Evolutionary conservation across 306 rosid species (phyloP).

Genomic region (Prunus mume): DNA sequence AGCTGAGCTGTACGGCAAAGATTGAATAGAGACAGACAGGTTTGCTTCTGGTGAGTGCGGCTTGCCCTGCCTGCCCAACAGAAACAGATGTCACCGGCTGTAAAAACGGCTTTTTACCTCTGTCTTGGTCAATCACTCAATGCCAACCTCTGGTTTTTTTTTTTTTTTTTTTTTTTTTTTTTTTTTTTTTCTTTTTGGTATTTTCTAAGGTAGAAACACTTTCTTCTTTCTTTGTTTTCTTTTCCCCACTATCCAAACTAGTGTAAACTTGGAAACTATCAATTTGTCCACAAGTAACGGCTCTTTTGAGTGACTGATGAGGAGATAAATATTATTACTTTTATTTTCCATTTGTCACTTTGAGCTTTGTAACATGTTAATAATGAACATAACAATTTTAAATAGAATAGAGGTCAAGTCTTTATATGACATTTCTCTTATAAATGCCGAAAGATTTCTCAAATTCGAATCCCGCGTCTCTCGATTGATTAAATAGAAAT

Average conservation of each 20-base stretch:
- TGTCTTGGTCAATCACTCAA: background rate
- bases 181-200: background rate
- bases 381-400: no score
- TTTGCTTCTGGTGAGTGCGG: slow-evolving; percentile 25
- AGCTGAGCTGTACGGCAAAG: slow-evolving; percentile 18
- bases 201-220: background rate
- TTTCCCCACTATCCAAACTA: background rate
- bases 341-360: no score
- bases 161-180: no score
- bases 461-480: no score
- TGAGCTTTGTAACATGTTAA: no score
- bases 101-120: slow-evolving; percentile 19
- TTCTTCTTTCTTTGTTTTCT: background rate
- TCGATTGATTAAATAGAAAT: no score
- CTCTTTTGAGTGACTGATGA: background rate
- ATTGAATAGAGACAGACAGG: background rate
- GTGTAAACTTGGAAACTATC: background rate
- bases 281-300: background rate
- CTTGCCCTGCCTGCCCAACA: background rate
- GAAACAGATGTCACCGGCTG: slow-evolving; percentile 15
- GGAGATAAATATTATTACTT: background rate
- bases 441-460: no score
- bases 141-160: background rate
- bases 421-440: no score
- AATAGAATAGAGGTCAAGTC: no score